A percentile compares a stretch with the other conserved stretches of the same genome.
These are phyloP conservation scores for Onygenales sp. DNA, from an alignment of 2,329 filamentous ascomycete species.

Conservation along the genomic window DNA sequence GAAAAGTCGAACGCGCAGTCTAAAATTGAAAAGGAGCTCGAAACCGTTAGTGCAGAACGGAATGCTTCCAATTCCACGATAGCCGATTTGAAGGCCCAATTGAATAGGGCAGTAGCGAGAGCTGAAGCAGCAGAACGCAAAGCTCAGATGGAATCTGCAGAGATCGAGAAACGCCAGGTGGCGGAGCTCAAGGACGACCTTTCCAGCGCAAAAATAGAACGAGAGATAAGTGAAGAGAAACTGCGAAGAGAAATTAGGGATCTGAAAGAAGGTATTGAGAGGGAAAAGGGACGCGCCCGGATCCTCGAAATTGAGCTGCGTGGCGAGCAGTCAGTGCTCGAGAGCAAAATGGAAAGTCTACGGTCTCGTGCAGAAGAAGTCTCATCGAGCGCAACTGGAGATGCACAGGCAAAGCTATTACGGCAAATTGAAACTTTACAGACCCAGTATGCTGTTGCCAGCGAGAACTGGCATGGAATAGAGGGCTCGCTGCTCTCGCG, in stretches of 20 bases:
- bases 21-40: constrained; percentile 49
- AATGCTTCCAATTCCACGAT: constrained; percentile 57
- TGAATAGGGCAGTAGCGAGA: constrained; percentile 57
- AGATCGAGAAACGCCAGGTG: constrained; percentile 51
- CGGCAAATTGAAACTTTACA: constrained; percentile 93
- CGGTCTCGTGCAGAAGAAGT: constrained; percentile 80
- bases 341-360: constrained; percentile 83
- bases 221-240: constrained; percentile 59
- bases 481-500: constrained; percentile 76
- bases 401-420: constrained; percentile 79
- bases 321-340: constrained; percentile 64
- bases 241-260: constrained; percentile 60
- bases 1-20: constrained; percentile 45
- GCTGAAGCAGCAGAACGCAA: constrained; percentile 59
- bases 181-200: constrained; percentile 56
- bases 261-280: constrained; percentile 61
- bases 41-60: constrained; percentile 52
- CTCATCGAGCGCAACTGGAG: constrained; percentile 69
- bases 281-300: constrained; percentile 60
- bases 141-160: constrained; percentile 56
- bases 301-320: constrained; percentile 67
- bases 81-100: constrained; percentile 57
- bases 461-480: constrained; percentile 96
- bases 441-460: constrained; percentile 87
- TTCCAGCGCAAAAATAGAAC: constrained; percentile 60